phyloP scores from a whole-genome alignment of 768 basidiomycete species.

The Pleurotus platypus region DNA sequence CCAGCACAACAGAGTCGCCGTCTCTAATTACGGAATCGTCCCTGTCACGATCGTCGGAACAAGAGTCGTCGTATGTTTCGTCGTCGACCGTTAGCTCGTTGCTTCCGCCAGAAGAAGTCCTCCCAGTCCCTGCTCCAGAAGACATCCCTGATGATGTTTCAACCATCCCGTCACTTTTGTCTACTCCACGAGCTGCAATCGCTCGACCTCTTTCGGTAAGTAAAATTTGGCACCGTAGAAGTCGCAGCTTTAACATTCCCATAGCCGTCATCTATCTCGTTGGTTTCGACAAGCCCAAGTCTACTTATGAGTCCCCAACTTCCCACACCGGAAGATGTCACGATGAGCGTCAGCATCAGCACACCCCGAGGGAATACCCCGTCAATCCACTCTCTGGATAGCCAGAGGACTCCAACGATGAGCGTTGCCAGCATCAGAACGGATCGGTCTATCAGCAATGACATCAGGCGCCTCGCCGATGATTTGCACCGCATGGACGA shows the following conservation, averaged over 20 bases:
- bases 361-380: constrained; percentile 46
- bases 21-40: constrained; percentile 5
- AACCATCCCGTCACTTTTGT: constrained; percentile 57
- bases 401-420: constrained; percentile 29
- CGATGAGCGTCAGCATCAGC: constrained; percentile 44
- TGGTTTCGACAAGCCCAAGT: constrained; percentile 8
- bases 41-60: not conserved
- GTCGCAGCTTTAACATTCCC: not conserved
- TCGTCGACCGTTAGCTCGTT: not conserved
- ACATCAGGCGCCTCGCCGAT: constrained; percentile 47
- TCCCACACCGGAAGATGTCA: constrained; percentile 22
- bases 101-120: constrained; percentile 8
- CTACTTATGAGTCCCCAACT: constrained; percentile 11
- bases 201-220: constrained; percentile 30
- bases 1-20: not conserved
- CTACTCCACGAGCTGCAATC: constrained; percentile 30
- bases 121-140: constrained; percentile 12
- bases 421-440: constrained; percentile 34
- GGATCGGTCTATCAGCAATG: constrained; percentile 35
- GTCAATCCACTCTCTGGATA: constrained; percentile 39
- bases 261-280: constrained; percentile 1
- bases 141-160: constrained; percentile 30
- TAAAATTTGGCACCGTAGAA: constrained; percentile 6
- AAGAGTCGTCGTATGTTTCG: not conserved
- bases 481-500: constrained; percentile 56